Percentiles rank a stretch among this genome's conserved stretches.
Conservation (phyloP, 495 filamentous ascomycete genomes). For the Aspergillus sparsus region DNA sequence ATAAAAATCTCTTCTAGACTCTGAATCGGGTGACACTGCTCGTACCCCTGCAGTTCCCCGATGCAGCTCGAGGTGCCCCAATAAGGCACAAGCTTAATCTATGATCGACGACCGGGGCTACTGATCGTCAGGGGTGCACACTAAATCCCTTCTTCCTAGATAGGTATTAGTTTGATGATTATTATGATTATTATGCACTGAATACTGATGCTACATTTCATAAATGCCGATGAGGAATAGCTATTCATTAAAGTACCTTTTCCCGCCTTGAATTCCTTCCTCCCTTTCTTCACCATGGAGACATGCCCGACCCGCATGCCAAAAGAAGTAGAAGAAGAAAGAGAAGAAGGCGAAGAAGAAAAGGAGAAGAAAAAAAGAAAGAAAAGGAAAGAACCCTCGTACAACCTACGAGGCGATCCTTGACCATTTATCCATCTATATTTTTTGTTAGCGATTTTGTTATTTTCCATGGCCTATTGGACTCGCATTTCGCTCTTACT, state of each 20-base stretch:
- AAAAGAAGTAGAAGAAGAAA: no score
- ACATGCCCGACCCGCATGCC: conserved; percentile 20
- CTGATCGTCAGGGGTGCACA: conserved; percentile 12
- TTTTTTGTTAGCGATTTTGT: background rate
- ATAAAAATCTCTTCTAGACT: background rate
- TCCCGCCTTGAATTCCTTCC: background rate
- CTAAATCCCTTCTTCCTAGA: no score
- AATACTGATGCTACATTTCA: no score
- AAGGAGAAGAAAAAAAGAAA: no score
- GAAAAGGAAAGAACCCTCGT: background rate
- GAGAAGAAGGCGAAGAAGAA: no score
- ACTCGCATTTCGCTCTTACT: conserved; percentile 24
- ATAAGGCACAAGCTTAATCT: conserved; percentile 1
- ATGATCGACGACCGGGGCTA: background rate
- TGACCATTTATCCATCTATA: background rate
- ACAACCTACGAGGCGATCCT: background rate
- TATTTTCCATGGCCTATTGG: conserved; percentile 14
- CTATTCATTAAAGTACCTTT: background rate
- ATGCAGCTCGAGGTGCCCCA: conserved; percentile 1
- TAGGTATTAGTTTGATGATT: no score
- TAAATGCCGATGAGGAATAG: no score
- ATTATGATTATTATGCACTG: no score
- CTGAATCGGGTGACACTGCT: background rate
- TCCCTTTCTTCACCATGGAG: conserved; percentile 13
- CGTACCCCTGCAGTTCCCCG: conserved; percentile 7